Evolutionary conservation across 345 rosid genomes (phyloP), one percentile per base, ranked within the genome.

Genomic region (Eucalyptus polybractea): DNA sequence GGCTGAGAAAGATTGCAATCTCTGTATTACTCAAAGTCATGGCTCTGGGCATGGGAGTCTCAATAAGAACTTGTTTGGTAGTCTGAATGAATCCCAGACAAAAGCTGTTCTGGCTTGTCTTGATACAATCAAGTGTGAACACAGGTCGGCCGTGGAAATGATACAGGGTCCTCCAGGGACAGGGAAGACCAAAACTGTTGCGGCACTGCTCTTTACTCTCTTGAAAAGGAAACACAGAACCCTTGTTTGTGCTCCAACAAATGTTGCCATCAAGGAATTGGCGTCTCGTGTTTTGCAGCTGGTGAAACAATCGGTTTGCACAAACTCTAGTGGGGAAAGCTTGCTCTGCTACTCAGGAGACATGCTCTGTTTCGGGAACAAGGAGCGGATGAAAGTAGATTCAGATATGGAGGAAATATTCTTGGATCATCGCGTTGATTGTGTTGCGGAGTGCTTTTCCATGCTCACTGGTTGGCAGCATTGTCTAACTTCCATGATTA

Each of bases 131-230:
- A 29, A 86, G 13, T 56, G 89, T 42, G 1, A 87, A 33, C 87
- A 89, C 56, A 56, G 83, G 16, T 65, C 89, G 6, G 21, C 80
- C 19, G 87, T 92, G 25, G 51, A 89, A 76, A 90, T 92, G 11
- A 92, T 92, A 47, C 65, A 88, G 91, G 93, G 93, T 45, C 93
- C 91, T 9, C 92, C 93, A 11, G 89, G 91, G 24, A 88, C 92
- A 4, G 92, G 92, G 16, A 91, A 89, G 33, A 88, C 91, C 7
- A 90, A 89, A 42, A 92, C 93, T 22, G 40, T 89, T 0, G 87
- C 89, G 9, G 50, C 83, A 22, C 69, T 90, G 91, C 88, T 92
- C 21, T 50, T 86, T 16, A 33, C 49, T 50, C 80, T 92, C 56
- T 33, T 92, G 44, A 44, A 45, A 8, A 87, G 88, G 89, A 86